Evolutionary conservation across 345 rosid species (phyloP).

Genomic region (Hevea brasiliensis): DNA sequence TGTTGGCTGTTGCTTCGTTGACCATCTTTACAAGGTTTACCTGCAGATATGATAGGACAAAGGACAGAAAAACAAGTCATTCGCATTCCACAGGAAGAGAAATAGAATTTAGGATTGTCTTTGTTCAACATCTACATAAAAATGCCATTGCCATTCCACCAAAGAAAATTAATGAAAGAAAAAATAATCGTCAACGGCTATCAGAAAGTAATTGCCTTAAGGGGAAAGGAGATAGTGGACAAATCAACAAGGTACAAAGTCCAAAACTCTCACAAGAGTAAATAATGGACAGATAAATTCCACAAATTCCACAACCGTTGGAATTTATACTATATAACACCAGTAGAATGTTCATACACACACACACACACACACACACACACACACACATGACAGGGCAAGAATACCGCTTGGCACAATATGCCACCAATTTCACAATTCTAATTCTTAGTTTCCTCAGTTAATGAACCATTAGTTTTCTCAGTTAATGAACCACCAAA

Average conservation of each 20-base stretch:
- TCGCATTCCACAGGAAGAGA: background rate
- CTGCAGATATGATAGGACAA: conserved; percentile 30
- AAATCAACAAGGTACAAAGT: background rate
- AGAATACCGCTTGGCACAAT: background rate
- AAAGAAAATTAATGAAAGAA: background rate
- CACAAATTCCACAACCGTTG: background rate
- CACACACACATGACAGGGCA: no score
- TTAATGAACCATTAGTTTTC: background rate
- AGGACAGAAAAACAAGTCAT: background rate
- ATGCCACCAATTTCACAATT: background rate
- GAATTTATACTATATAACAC: no score
- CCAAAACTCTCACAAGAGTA: background rate
- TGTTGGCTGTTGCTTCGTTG: conserved; percentile 69
- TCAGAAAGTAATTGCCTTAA: background rate
- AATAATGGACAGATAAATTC: background rate
- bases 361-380: no score
- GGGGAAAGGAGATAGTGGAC: background rate
- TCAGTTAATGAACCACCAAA: background rate
- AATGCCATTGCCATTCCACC: background rate
- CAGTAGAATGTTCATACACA: no score
- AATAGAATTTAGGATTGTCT: background rate
- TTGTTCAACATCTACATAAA: background rate
- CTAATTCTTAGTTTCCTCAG: background rate
- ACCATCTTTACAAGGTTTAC: conserved; percentile 62
- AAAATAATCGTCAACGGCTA: background rate